A percentile compares a stretch with the other conserved stretches of the same genome.
These are phyloP conservation scores for Wickerhamomyces ciferrii DNA, from an alignment of 805 yeast genomes.

Conservation along the genomic window DNA sequence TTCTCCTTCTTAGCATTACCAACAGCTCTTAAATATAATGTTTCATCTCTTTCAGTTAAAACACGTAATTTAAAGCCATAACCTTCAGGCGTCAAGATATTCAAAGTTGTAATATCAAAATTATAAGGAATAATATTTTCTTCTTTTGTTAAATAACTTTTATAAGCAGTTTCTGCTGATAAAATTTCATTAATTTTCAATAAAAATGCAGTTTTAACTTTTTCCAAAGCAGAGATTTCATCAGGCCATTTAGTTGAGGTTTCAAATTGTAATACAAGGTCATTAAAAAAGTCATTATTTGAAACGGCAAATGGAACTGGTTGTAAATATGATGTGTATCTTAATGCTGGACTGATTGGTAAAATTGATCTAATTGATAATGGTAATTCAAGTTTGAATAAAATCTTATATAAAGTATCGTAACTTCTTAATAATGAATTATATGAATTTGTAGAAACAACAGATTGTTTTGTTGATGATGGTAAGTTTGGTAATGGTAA, in stretches of 20 bases:
- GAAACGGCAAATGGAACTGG: constrained; percentile 81
- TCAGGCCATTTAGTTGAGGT: constrained; percentile 94
- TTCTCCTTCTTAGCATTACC: constrained; percentile 57
- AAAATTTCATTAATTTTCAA: constrained; percentile 55
- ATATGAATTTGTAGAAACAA: constrained; percentile 35
- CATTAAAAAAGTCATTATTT: constrained; percentile 75
- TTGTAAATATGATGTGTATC: constrained; percentile 69
- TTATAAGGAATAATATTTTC: constrained; percentile 58
- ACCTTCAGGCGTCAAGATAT: constrained; percentile 82
- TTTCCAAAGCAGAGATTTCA: constrained; percentile 77
- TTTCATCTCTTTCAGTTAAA: constrained; percentile 79
- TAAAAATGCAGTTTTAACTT: constrained; percentile 86
- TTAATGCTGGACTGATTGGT: constrained; percentile 69
- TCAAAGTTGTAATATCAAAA: constrained; percentile 48
- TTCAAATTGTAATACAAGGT: constrained; percentile 82
- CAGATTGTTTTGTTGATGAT: constrained; percentile 49
- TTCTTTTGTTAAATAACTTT: constrained; percentile 61
- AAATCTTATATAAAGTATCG: constrained; percentile 49
- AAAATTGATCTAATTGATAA: constrained; percentile 63
- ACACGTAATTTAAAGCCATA: constrained; percentile 78
- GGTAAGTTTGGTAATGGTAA: constrained; percentile 60
- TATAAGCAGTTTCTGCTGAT: constrained; percentile 44
- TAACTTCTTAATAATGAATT: constrained; percentile 44
- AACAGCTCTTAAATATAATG: constrained; percentile 66
- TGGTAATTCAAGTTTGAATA: constrained; percentile 54